Percentiles rank a stretch among this genome's conserved stretches.
Evolutionary conservation across 139 green algal species (phyloP).

Genomic region (Nannochloris sp.): DNA sequence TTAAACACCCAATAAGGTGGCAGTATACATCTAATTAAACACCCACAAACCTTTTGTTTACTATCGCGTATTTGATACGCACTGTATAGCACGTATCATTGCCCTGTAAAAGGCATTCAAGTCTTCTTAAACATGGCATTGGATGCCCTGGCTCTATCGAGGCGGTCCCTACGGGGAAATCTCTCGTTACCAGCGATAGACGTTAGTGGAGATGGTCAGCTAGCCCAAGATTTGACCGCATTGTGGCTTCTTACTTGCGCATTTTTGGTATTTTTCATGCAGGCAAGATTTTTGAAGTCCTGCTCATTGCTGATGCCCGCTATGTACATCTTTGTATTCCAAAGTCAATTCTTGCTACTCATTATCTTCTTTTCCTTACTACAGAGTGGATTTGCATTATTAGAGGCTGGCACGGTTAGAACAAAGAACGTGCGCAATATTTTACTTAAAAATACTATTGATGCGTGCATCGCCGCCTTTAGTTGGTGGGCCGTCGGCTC

Average conservation of each 20-base stretch:
- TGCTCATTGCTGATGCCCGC: neutral
- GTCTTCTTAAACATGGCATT: too few relatives aligned
- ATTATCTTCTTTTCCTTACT: neutral
- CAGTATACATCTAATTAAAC: too few relatives aligned
- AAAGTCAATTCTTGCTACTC: neutral
- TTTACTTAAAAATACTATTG: slow-evolving; percentile 31
- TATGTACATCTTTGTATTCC: neutral
- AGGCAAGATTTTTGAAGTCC: neutral
- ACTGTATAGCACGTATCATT: too few relatives aligned
- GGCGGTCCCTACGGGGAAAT: too few relatives aligned
- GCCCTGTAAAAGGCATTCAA: too few relatives aligned
- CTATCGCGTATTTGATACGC: too few relatives aligned
- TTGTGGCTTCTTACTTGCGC: slow-evolving; percentile 38
- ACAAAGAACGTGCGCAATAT: slow-evolving; percentile 45
- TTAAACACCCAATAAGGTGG: too few relatives aligned
- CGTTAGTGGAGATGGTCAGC: too few relatives aligned
- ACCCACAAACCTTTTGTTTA: too few relatives aligned
- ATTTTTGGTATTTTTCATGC: slow-evolving; percentile 46
- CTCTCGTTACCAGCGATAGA: too few relatives aligned
- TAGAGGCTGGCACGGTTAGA: slow-evolving; percentile 30
- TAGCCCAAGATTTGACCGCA: too few relatives aligned
- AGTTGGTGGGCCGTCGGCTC: slow-evolving; percentile 57
- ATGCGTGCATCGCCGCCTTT: slow-evolving; percentile 8
- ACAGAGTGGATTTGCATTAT: slow-evolving; percentile 33
- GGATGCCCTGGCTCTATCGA: too few relatives aligned